Percentiles rank a stretch among this genome's conserved stretches.
phyloP scores from a whole-genome alignment of 106 monocot species.

The Triglochin maritima region DNA sequence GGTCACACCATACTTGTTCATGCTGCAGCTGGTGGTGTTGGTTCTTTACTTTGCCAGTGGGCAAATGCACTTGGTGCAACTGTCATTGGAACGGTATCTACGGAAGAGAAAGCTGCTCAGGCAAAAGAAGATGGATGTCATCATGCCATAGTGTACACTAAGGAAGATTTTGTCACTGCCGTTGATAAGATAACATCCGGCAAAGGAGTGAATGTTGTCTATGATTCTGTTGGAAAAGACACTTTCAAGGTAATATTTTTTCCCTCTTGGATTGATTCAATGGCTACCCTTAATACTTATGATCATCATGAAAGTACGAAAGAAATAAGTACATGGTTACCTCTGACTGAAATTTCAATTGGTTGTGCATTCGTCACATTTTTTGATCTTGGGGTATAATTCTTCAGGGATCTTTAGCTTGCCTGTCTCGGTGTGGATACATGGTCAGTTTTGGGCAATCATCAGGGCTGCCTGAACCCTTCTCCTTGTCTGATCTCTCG shows the following conservation, averaged over 20 bases:
- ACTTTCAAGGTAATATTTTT: constrained; percentile 56
- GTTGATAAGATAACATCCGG: constrained; percentile 68
- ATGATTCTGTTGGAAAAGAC: constrained; percentile 96
- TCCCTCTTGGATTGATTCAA: not conserved
- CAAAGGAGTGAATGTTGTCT: constrained; percentile 86
- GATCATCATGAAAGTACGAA: too few relatives aligned
- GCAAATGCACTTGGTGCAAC: constrained; percentile 90
- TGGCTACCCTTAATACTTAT: too few relatives aligned
- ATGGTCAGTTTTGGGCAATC: constrained; percentile 87
- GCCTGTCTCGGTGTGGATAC: constrained; percentile 46
- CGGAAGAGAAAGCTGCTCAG: constrained; percentile 73
- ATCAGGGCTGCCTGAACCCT: constrained; percentile 63
- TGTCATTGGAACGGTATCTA: constrained; percentile 88
- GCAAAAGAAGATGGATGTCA: constrained; percentile 86
- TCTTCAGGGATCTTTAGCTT: constrained; percentile 65
- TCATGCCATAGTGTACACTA: constrained; percentile 65
- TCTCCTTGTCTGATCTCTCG: constrained; percentile 53
- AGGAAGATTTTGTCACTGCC: constrained; percentile 66
- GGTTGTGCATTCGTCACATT: too few relatives aligned
- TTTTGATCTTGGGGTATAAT: not conserved
- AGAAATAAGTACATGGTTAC: too few relatives aligned
- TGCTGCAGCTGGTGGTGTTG: constrained; percentile 95
- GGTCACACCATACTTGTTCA: constrained; percentile 84
- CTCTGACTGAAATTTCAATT: too few relatives aligned
- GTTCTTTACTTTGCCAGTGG: constrained; percentile 94